Evolutionary conservation across 192 early-diverging fungal genomes (phyloP).

Genomic region (Pecoramyces ruminantium): DNA sequence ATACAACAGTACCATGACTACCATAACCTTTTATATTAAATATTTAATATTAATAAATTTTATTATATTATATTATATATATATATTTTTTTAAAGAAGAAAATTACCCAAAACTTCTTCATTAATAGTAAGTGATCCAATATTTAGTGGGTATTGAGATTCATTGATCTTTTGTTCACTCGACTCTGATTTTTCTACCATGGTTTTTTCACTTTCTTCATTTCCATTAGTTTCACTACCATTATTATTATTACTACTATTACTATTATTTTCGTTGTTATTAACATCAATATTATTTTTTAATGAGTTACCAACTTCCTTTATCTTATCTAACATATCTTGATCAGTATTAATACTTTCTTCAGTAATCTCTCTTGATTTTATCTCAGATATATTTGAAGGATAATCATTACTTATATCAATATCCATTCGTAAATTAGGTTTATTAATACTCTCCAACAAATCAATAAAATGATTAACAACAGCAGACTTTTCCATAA

Average conservation of each 20-base stretch:
- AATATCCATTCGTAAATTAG: not conserved
- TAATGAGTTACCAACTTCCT: not conserved
- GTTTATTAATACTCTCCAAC: not conserved
- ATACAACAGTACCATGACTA: conserved; percentile 92
- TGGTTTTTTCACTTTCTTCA: not conserved
- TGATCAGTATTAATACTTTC: not conserved
- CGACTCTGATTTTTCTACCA: not conserved
- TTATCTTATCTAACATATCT: not conserved
- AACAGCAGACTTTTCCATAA: not conserved
- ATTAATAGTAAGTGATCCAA: not conserved
- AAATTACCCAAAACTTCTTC: not conserved
- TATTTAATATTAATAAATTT: not conserved
- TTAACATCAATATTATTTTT: not conserved
- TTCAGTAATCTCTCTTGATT: not conserved
- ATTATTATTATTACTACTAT: too few relatives aligned
- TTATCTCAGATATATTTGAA: too few relatives aligned
- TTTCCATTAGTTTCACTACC: too few relatives aligned
- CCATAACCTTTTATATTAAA: conserved; percentile 45
- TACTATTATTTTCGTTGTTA: too few relatives aligned
- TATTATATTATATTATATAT: too few relatives aligned
- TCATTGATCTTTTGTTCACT: not conserved
- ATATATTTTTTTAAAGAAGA: too few relatives aligned
- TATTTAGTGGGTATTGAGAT: not conserved
- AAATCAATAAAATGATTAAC: not conserved
- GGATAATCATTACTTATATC: not conserved